Evolutionary conservation across 1,284 basidiomycete species (phyloP).

Genomic region (Rhodotorula sp.): DNA sequence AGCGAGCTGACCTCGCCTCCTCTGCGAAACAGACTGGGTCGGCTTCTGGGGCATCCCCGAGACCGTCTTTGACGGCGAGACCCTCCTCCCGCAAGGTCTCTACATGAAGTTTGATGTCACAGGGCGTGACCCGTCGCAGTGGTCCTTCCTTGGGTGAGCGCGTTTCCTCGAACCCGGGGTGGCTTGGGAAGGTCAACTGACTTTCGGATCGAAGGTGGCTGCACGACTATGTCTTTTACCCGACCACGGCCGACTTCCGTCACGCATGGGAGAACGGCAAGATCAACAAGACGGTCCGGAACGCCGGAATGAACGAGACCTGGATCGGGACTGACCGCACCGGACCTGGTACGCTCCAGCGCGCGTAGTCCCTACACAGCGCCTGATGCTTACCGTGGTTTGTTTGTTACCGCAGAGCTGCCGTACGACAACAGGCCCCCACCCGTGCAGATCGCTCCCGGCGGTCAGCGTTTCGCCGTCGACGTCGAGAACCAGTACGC

Average conservation of each 20-base stretch:
- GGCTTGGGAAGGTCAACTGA: not conserved
- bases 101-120: slow-evolving; percentile 45
- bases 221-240: slow-evolving; percentile 44
- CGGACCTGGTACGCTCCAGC: slow-evolving; percentile 6
- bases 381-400: not conserved
- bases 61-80: slow-evolving; percentile 43
- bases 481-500: slow-evolving; percentile 47
- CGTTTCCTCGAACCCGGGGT: too few relatives aligned
- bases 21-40: slow-evolving; percentile 11
- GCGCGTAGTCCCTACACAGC: not conserved
- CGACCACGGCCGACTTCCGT: slow-evolving; percentile 47
- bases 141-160: slow-evolving; percentile 37
- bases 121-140: slow-evolving; percentile 44
- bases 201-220: slow-evolving; percentile 24
- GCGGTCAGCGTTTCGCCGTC: slow-evolving; percentile 47
- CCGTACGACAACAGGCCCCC: slow-evolving; percentile 45
- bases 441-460: slow-evolving; percentile 47
- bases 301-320: slow-evolving; percentile 29
- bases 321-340: slow-evolving; percentile 46
- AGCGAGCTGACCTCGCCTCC: not conserved
- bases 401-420: slow-evolving; percentile 21
- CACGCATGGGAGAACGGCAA: slow-evolving; percentile 42
- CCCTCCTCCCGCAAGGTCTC: slow-evolving; percentile 46
- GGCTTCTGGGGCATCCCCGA: slow-evolving; percentile 27
- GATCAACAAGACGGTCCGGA: slow-evolving; percentile 43